phyloP scores from a whole-genome alignment of 75 land plant genomes.

The Pinus taeda region DNA sequence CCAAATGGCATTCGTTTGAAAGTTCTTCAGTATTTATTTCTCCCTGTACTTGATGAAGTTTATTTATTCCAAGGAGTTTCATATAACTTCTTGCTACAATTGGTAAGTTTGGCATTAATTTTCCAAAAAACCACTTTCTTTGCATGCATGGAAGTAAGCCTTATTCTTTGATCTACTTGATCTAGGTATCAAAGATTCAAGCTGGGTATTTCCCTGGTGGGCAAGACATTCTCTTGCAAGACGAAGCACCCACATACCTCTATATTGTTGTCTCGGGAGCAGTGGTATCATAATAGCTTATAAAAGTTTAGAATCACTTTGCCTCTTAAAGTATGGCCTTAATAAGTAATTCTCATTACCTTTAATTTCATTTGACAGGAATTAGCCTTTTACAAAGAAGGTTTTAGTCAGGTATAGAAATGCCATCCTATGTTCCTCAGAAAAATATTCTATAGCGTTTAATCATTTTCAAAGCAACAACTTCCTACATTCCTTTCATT shows the following conservation, averaged over 20 bases:
- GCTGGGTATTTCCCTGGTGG: conserved; percentile 24
- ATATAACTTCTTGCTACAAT: neutral
- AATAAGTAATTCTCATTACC: too few species aligned
- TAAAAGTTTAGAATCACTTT: too few species aligned
- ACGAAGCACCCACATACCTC: conserved; percentile 20
- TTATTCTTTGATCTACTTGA: neutral
- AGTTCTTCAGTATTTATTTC: conserved; percentile 70
- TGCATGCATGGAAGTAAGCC: too few species aligned
- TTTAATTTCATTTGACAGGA: neutral
- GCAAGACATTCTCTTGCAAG: conserved; percentile 22
- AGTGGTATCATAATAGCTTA: conserved; percentile 9
- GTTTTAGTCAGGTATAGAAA: neutral
- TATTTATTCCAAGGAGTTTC: conserved; percentile 50
- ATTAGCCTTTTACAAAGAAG: neutral
- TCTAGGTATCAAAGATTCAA: conserved; percentile 28
- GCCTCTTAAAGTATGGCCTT: neutral
- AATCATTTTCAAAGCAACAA: neutral
- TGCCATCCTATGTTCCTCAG: neutral
- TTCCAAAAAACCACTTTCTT: too few species aligned
- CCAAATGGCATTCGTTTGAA: conserved; percentile 71
- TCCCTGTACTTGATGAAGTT: conserved; percentile 28
- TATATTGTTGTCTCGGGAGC: conserved; percentile 29
- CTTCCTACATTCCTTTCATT: neutral
- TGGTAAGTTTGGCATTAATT: neutral
- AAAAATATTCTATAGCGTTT: neutral